Conservation (phyloP, 805 yeast species). For the Yamadazyma kitorensis region DNA sequence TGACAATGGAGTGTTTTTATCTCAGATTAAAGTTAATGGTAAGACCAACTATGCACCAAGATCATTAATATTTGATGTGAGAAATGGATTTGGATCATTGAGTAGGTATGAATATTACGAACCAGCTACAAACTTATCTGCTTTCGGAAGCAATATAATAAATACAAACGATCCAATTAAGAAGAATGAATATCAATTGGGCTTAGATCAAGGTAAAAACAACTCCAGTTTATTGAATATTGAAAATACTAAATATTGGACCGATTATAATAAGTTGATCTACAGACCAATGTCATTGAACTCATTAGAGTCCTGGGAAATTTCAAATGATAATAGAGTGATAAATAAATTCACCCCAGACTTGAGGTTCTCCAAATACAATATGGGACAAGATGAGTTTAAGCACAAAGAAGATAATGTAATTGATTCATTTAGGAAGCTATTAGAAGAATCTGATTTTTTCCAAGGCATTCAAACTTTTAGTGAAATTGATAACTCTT, state of each 20-base stretch:
- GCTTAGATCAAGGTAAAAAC: conserved; percentile 50
- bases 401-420: conserved; percentile 25
- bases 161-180: conserved; percentile 35
- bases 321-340: conserved; percentile 11
- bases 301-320: conserved; percentile 58
- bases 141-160: conserved; percentile 16
- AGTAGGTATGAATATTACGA: conserved; percentile 50
- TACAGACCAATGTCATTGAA: conserved; percentile 60
- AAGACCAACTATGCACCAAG: conserved; percentile 70
- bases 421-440: conserved; percentile 55
- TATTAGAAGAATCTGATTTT: conserved; percentile 73
- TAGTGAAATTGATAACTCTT: conserved; percentile 71
- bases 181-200: conserved; percentile 61
- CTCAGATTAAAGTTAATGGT: conserved; percentile 19
- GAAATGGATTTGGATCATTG: conserved; percentile 73
- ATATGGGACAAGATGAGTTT: conserved; percentile 64
- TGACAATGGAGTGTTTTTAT: conserved; percentile 41
- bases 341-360: conserved; percentile 29
- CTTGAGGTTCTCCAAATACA: conserved; percentile 44
- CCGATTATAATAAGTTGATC: conserved; percentile 70
- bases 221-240: conserved; percentile 28
- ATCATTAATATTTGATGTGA: conserved; percentile 74
- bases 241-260: conserved; percentile 63
- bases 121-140: background rate
- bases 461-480: conserved; percentile 68